phyloP scores from a whole-genome alignment of 768 basidiomycete genomes.

The Termitomyces sp. region DNA sequence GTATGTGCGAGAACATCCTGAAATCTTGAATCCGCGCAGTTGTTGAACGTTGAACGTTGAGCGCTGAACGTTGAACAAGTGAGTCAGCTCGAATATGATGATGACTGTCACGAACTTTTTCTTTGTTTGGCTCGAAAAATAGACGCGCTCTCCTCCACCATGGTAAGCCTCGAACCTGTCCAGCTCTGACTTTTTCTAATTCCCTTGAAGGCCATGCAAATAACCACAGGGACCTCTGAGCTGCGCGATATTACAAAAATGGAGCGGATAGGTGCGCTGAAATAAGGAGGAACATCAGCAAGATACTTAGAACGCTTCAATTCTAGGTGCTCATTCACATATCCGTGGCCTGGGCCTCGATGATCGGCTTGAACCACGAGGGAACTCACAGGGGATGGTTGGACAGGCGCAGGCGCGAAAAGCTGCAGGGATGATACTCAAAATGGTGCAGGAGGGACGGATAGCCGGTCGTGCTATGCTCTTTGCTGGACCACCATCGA shows the following conservation, averaged over 20 bases:
- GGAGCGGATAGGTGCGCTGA: conserved; percentile 76
- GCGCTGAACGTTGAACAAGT: too few relatives aligned
- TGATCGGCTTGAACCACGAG: conserved; percentile 85
- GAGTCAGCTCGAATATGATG: too few relatives aligned
- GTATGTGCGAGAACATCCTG: too few relatives aligned
- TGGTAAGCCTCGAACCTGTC: neutral
- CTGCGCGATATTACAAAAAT: conserved; percentile 87
- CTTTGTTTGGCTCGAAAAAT: conserved; percentile 11
- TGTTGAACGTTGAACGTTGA: too few relatives aligned
- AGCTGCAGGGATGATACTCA: conserved; percentile 95
- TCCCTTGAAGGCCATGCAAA: conserved; percentile 50
- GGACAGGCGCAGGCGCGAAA: conserved; percentile 95
- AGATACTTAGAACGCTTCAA: conserved; percentile 9
- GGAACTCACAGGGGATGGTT: conserved; percentile 92
- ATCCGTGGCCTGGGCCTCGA: conserved; percentile 95
- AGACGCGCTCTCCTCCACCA: conserved; percentile 5
- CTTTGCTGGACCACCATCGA: conserved; percentile 96
- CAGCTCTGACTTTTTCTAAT: neutral
- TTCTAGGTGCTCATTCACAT: conserved; percentile 84
- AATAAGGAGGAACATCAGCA: neutral
- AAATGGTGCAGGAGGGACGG: conserved; percentile 95
- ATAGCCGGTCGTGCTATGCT: conserved; percentile 96
- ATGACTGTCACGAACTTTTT: neutral
- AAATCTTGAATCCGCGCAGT: too few relatives aligned
- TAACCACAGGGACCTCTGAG: conserved; percentile 74